Percentiles rank a stretch among this genome's conserved stretches.
phyloP scores from a whole-genome alignment of 208 protist genomes.

The Leishmania martiniquensis region DNA sequence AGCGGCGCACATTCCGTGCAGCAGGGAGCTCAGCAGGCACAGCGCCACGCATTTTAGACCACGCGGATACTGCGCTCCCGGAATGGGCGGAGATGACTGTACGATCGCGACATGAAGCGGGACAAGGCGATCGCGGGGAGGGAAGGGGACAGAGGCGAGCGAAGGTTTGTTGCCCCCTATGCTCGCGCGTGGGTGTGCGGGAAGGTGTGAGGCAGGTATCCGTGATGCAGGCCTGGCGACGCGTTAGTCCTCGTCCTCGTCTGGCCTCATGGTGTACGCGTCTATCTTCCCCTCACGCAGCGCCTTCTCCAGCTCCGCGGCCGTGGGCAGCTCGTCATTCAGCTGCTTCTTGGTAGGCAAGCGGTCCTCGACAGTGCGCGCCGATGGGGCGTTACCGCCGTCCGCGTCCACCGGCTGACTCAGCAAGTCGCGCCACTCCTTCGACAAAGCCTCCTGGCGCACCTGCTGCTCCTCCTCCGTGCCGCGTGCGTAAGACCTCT shows the following conservation, averaged over 20 bases:
- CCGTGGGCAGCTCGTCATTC: conserved; percentile 66
- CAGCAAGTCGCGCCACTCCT: conserved; percentile 34
- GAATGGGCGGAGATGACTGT: too few relatives aligned
- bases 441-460: conserved; percentile 13
- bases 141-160: too few relatives aligned
- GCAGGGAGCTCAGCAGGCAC: too few relatives aligned
- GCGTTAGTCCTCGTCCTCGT: conserved; percentile 35
- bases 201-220: neutral
- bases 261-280: conserved; percentile 25
- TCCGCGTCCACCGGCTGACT: conserved; percentile 28
- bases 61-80: too few relatives aligned
- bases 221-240: too few relatives aligned
- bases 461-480: conserved; percentile 31
- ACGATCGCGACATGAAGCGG: too few relatives aligned
- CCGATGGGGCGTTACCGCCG: conserved; percentile 24
- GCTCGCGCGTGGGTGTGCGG: neutral
- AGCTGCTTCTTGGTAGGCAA: conserved; percentile 66
- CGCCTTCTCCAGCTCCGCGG: conserved; percentile 49
- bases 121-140: too few relatives aligned
- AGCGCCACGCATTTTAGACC: neutral
- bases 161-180: too few relatives aligned
- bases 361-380: conserved; percentile 32
- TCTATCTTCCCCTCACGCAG: conserved; percentile 40
- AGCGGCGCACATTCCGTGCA: neutral
- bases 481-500: conserved; percentile 32